Base-by-base conservation (phyloP, 225 moss, liverwort and hornwort genomes). In the Anthoceros angustus region DNA sequence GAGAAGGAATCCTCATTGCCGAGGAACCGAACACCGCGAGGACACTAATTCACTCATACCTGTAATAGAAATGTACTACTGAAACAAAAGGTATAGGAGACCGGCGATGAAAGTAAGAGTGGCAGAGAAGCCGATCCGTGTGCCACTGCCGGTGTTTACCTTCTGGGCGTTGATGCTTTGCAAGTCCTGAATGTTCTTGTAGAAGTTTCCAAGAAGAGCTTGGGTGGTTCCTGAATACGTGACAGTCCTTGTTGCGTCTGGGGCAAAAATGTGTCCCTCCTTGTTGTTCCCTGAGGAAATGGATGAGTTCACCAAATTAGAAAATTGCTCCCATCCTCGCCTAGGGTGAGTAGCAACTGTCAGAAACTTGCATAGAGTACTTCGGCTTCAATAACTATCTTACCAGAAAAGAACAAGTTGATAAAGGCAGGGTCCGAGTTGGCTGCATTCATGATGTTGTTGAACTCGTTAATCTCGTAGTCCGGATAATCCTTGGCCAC, bases 371-470 rank as follows among this genome's bases (percentile, higher is more conserved):
- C n/a, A n/a, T n/a, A n/a, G n/a, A n/a, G n/a, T n/a, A n/a, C n/a
- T n/a, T n/a, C n/a, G n/a, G n/a, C n/a, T n/a, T n/a, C n/a, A 32
- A 1, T 32, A 1, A 4, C 32, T 32, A 32, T 32, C 67, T 74
- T 82, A 0, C 80, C 80, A 0, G 75, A 25, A 71, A 76, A 77
- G 72, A 79, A 70, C 0, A 82, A 62, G 16, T 69, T 66, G 25
- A 76, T 76, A 24, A 82, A 76, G 4, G 63, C 60, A 0, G 63
- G 43, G 11, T 79, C 65, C 4, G 69, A 71, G 46, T 82, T 82
- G 0, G 80, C 80, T 4, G 24, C 12, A 61, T 82, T 72, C 74
- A 77, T 71, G 0, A 79, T 69, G 9, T 25, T 46, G 12, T 71
- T 41, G 70, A 71, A 71, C 63, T 65, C 25, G 16, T 65, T 67